These are phyloP conservation scores for Stenogyne calaminthoides DNA, from an alignment of 305 asterid species.

Conservation along the genomic window DNA sequence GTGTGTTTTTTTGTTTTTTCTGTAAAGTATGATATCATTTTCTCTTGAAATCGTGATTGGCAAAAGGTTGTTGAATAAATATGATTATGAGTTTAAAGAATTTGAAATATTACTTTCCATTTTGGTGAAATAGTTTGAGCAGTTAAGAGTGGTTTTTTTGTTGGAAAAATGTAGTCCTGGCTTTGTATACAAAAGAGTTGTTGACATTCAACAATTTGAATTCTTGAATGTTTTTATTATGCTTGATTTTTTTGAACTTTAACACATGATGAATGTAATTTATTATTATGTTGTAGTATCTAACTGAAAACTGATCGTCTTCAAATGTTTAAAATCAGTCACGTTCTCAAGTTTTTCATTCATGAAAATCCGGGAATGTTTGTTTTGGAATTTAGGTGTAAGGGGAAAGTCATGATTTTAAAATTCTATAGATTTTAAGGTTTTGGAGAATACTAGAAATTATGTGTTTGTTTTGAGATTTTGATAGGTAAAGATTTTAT, in stretches of 20 bases:
- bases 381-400: too few relatives aligned
- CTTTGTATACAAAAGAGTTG: not conserved
- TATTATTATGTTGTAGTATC: too few relatives aligned
- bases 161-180: not conserved
- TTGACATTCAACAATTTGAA: not conserved
- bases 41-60: not conserved
- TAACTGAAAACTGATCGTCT: too few relatives aligned
- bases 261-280: too few relatives aligned
- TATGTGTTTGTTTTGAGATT: too few relatives aligned
- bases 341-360: too few relatives aligned
- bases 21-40: conserved; percentile 11
- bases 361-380: too few relatives aligned
- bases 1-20: not conserved
- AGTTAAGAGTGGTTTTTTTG: not conserved
- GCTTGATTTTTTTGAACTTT: not conserved
- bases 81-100: not conserved
- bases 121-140: not conserved
- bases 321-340: too few relatives aligned
- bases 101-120: not conserved
- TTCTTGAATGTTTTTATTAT: not conserved
- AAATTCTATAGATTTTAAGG: too few relatives aligned
- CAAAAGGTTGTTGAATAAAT: not conserved
- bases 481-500: too few relatives aligned
- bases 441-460: too few relatives aligned
- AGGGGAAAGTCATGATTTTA: too few relatives aligned